These are phyloP conservation scores for Sugiyamaella mastotermitis DNA, from an alignment of 805 yeast genomes.

Conservation along the genomic window DNA sequence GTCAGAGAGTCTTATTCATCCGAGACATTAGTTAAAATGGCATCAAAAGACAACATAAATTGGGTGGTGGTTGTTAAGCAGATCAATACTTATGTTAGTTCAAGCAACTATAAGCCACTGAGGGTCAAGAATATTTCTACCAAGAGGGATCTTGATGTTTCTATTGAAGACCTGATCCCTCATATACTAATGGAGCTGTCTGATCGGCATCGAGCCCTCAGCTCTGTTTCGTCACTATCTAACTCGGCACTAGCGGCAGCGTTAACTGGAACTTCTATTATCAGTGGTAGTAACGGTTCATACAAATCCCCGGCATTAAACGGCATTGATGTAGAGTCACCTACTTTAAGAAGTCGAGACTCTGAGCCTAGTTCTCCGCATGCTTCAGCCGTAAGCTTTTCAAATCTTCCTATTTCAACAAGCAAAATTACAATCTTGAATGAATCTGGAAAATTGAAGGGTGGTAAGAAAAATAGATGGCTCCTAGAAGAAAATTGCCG, in stretches of 20 bases:
- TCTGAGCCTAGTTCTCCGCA: background rate
- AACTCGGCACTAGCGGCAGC: no score
- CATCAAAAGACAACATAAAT: constrained; percentile 62
- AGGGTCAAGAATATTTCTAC: constrained; percentile 59
- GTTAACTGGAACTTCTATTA: background rate
- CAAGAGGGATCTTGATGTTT: constrained; percentile 65
- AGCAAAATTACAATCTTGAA: constrained; percentile 47
- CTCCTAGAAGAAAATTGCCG: constrained; percentile 72
- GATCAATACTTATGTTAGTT: constrained; percentile 36
- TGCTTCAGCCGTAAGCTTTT: background rate
- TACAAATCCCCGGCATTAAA: no score
- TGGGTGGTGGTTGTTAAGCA: constrained; percentile 79
- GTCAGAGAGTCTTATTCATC: constrained; percentile 31
- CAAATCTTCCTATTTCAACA: background rate
- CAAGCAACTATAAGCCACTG: constrained; percentile 66
- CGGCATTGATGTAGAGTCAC: background rate
- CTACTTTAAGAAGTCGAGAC: background rate
- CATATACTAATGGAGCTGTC: constrained; percentile 33
- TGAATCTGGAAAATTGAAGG: constrained; percentile 69
- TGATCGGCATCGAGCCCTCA: constrained; percentile 2
- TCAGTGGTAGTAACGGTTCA: background rate
- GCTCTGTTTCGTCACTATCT: no score
- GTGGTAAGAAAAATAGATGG: constrained; percentile 70
- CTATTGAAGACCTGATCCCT: constrained; percentile 56
- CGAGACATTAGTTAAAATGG: constrained; percentile 63